A percentile compares a stretch with the other conserved stretches of the same genome.
phyloP scores from a whole-genome alignment of 139 green algal species.

The Tetraselmis striata region DNA sequence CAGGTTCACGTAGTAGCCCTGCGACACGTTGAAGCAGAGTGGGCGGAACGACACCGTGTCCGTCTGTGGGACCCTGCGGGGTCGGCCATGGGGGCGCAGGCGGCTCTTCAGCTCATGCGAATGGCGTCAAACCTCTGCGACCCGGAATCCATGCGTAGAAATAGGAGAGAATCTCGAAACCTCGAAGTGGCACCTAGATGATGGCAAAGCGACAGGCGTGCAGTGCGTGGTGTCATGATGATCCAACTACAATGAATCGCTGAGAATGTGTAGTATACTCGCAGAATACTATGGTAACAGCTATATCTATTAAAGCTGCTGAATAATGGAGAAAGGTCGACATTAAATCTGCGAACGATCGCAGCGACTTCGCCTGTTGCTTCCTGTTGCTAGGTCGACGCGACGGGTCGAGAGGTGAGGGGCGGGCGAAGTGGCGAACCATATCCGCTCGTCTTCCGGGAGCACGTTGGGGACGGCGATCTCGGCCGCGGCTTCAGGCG shows the following conservation, averaged over 20 bases:
- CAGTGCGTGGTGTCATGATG: too few species aligned
- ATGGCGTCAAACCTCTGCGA: too few species aligned
- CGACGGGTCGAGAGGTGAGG: too few species aligned
- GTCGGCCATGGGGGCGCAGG: neutral
- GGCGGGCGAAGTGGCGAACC: neutral
- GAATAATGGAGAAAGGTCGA: too few species aligned
- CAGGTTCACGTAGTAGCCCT: slow-evolving; percentile 21
- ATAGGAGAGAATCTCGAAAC: too few species aligned
- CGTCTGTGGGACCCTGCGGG: neutral
- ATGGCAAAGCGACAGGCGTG: neutral
- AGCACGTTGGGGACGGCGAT: neutral
- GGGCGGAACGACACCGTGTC: slow-evolving; percentile 12
- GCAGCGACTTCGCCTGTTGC: too few species aligned
- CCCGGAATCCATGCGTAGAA: too few species aligned
- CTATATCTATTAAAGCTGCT: neutral
- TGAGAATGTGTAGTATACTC: neutral
- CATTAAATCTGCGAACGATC: too few species aligned
- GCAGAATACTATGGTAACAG: neutral
- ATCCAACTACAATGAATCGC: too few species aligned
- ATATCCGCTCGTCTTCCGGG: neutral
- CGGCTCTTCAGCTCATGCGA: too few species aligned
- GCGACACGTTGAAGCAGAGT: slow-evolving; percentile 13
- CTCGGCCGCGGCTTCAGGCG: neutral
- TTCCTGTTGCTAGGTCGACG: too few species aligned
- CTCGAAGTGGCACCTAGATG: neutral